Conservation (phyloP, 2,329 filamentous ascomycete genomes). For the Cladophialophora psammophila region DNA sequence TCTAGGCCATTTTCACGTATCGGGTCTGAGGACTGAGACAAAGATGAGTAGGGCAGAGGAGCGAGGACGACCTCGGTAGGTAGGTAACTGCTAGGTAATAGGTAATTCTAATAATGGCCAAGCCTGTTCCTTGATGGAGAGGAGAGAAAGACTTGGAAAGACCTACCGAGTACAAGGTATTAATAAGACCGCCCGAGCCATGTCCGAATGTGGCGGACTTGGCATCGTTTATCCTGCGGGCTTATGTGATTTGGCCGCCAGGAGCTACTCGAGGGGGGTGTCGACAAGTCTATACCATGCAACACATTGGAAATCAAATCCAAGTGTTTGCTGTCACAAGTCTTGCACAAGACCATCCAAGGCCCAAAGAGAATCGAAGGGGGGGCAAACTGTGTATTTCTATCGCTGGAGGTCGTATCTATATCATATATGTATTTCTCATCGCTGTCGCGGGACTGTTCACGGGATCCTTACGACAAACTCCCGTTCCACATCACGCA, state of each 20-base stretch:
- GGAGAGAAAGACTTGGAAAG: no score
- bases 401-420: background rate
- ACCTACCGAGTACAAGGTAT: no score
- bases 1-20: no score
- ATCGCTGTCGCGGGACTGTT: background rate
- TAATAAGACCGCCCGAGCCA: background rate
- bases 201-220: background rate
- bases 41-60: no score
- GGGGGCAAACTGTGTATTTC: background rate
- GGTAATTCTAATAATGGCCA: no score
- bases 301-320: background rate
- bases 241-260: background rate
- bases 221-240: background rate
- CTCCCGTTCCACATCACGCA: no score
- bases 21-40: no score
- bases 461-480: background rate
- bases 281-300: background rate
- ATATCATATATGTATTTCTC: conserved; percentile 1
- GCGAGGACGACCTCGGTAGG: no score
- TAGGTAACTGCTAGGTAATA: no score
- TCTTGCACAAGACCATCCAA: background rate
- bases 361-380: background rate
- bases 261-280: background rate
- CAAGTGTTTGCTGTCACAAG: background rate
- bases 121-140: no score